Evolutionary conservation across 2,329 filamentous ascomycete genomes (phyloP).

Genomic region (Colletotrichum simmondsii): DNA sequence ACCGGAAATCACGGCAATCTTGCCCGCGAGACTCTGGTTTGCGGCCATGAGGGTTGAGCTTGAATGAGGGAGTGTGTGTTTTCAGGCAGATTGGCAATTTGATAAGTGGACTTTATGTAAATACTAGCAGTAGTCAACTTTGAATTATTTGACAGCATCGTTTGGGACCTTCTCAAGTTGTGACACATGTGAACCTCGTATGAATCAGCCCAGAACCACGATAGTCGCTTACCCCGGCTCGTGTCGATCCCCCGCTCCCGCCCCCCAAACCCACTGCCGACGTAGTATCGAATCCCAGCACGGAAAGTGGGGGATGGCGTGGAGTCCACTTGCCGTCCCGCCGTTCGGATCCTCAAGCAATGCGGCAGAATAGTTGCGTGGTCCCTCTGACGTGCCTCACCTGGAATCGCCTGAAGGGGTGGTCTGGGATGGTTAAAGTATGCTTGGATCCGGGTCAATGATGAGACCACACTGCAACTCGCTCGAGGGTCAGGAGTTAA

Average conservation of each 20-base stretch:
- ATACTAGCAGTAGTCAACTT: not conserved
- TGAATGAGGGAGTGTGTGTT: not conserved
- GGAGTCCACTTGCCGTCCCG: not conserved
- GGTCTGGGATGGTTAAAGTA: too few relatives aligned
- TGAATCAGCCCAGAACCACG: not conserved
- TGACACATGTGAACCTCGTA: not conserved
- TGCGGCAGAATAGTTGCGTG: not conserved
- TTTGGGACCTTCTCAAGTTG: not conserved
- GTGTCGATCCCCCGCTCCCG: not conserved
- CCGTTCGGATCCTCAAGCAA: not conserved
- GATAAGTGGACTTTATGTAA: not conserved
- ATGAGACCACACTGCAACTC: too few relatives aligned
- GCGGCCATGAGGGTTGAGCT: not conserved
- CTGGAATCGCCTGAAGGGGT: too few relatives aligned
- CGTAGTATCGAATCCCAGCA: not conserved
- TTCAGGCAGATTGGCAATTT: not conserved
- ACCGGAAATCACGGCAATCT: not conserved
- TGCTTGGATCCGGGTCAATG: too few relatives aligned
- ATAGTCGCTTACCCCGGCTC: not conserved
- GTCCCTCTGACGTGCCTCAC: not conserved
- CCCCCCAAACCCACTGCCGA: not conserved
- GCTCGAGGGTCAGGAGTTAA: too few relatives aligned
- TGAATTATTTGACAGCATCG: not conserved
- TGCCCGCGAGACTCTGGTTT: not conserved
- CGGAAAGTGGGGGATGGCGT: not conserved